phyloP scores from a whole-genome alignment of 108 stramenopile species.

The Cyclotella choctawhatcheeana region DNA sequence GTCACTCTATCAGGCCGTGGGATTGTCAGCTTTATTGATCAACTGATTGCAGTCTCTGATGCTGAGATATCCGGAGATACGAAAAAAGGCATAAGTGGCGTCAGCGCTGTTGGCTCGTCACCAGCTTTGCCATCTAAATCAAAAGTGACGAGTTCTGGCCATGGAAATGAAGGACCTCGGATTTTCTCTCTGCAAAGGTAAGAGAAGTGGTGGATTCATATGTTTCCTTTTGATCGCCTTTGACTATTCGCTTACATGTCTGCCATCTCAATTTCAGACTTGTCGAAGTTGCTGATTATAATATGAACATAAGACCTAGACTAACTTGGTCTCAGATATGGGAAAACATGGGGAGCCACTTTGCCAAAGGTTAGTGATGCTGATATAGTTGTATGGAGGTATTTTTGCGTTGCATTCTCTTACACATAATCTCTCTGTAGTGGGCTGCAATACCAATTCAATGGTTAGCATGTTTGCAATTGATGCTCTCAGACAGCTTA shows the following conservation, averaged over 20 bases:
- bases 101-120: slow-evolving; percentile 51
- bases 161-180: slow-evolving; percentile 80
- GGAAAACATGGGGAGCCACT: slow-evolving; percentile 92
- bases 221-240: too few species aligned
- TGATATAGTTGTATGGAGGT: not conserved
- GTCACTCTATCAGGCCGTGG: slow-evolving; percentile 83
- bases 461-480: slow-evolving; percentile 97
- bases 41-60: slow-evolving; percentile 86
- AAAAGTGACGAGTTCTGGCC: slow-evolving; percentile 49
- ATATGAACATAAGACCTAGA: slow-evolving; percentile 94
- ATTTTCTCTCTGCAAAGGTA: slow-evolving; percentile 91
- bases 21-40: slow-evolving; percentile 85
- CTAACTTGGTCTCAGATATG: slow-evolving; percentile 97
- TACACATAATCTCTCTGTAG: slow-evolving; percentile 24
- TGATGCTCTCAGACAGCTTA: slow-evolving; percentile 97
- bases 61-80: slow-evolving; percentile 86
- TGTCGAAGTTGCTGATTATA: slow-evolving; percentile 99
- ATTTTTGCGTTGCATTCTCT: not conserved
- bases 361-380: slow-evolving; percentile 66
- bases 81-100: slow-evolving; percentile 74
- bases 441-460: slow-evolving; percentile 91
- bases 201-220: too few species aligned
- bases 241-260: not conserved
- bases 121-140: slow-evolving; percentile 15
- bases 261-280: slow-evolving; percentile 55